Conservation (phyloP, 2,329 filamentous ascomycete species). For the Ophiocordyceps polyrhachis-furcata region DNA sequence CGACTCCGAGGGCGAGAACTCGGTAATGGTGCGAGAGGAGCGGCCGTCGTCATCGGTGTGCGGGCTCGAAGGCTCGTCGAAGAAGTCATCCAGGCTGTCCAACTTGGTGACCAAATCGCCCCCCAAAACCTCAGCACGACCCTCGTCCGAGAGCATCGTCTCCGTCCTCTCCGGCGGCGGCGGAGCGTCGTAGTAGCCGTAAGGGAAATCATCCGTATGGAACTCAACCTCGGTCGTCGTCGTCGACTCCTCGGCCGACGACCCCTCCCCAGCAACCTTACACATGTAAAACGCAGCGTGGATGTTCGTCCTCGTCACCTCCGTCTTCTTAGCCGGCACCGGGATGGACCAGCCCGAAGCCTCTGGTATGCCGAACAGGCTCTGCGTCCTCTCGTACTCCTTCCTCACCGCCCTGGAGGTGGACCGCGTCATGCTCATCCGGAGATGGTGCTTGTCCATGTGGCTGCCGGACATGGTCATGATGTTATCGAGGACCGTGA, state of each 20-base stretch:
- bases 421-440: constrained; percentile 94
- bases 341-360: constrained; percentile 93
- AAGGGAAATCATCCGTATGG: constrained; percentile 71
- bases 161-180: constrained; percentile 52
- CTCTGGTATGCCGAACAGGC: constrained; percentile 90
- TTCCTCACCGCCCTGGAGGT: constrained; percentile 75
- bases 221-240: constrained; percentile 83
- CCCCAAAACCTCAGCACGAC: constrained; percentile 43
- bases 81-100: constrained; percentile 67
- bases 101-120: constrained; percentile 69
- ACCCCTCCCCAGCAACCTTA: constrained; percentile 40
- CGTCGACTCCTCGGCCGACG: constrained; percentile 37
- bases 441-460: constrained; percentile 82
- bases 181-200: constrained; percentile 53
- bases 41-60: constrained; percentile 38
- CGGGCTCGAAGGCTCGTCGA: constrained; percentile 48
- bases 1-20: constrained; percentile 44
- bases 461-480: constrained; percentile 85
- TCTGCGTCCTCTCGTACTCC: constrained; percentile 87
- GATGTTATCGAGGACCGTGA: constrained; percentile 84
- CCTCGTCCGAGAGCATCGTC: constrained; percentile 85
- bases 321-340: constrained; percentile 75
- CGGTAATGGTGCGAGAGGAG: constrained; percentile 43
- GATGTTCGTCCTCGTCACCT: constrained; percentile 74
- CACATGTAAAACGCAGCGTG: constrained; percentile 95